Evolutionary conservation across 2,329 filamentous ascomycete genomes (phyloP).

Genomic region (Periglandula ipomoeae): DNA sequence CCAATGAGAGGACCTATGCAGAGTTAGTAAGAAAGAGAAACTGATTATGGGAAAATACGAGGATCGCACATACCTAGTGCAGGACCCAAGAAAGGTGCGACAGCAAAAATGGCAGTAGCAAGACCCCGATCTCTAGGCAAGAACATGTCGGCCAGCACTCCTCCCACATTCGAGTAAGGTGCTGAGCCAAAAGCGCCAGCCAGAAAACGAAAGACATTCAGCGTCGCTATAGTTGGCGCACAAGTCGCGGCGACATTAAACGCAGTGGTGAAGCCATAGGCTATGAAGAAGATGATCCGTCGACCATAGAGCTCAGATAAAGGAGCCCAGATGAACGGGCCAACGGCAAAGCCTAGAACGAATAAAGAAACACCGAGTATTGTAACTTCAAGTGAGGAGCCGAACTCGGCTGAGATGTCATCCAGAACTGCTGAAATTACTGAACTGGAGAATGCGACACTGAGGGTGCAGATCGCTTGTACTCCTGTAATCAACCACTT

Average conservation of each 20-base stretch:
- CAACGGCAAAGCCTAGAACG: slow-evolving; percentile 46
- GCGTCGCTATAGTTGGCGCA: slow-evolving; percentile 39
- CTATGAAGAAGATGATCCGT: slow-evolving; percentile 43
- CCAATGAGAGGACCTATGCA: slow-evolving; percentile 51
- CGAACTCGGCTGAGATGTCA: slow-evolving; percentile 60
- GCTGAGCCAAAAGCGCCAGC: slow-evolving; percentile 47
- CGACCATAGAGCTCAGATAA: slow-evolving; percentile 49
- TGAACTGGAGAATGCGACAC: background rate
- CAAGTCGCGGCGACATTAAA: no score
- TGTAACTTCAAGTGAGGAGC: slow-evolving; percentile 56
- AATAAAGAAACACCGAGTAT: slow-evolving; percentile 57
- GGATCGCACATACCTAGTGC: no score
- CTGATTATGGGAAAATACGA: no score
- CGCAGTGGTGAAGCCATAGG: no score
- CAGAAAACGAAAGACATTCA: slow-evolving; percentile 54
- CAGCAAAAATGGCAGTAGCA: slow-evolving; percentile 45
- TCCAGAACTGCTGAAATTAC: background rate
- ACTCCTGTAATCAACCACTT: slow-evolving; percentile 2
- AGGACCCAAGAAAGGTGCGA: slow-evolving; percentile 50
- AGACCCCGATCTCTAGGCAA: slow-evolving; percentile 36
- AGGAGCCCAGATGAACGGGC: slow-evolving; percentile 51
- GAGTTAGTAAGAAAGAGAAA: no score
- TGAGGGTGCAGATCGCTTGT: background rate
- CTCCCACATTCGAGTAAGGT: slow-evolving; percentile 46
- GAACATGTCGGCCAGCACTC: slow-evolving; percentile 50